These are phyloP conservation scores for Botrytis fragariae DNA, from an alignment of 2,329 filamentous ascomycete genomes.

Conservation along the genomic window DNA sequence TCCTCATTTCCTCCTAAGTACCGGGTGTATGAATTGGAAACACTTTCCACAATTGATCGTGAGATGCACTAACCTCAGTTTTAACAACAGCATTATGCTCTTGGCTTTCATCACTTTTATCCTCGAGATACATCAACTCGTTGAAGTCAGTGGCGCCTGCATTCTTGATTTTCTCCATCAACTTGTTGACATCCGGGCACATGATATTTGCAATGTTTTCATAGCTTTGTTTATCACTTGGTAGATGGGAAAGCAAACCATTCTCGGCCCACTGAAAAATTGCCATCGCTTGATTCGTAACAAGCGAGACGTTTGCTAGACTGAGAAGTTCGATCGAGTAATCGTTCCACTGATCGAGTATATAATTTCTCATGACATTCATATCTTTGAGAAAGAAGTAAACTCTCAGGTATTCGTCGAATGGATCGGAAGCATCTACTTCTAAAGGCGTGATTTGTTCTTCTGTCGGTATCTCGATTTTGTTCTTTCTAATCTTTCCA, in stretches of 20 bases:
- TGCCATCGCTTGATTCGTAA: constrained; percentile 40
- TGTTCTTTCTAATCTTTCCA: not conserved
- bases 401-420: constrained; percentile 37
- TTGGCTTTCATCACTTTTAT: not conserved
- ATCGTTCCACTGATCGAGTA: constrained; percentile 39
- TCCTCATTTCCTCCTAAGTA: too few relatives aligned
- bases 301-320: constrained; percentile 34
- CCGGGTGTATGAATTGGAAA: not conserved
- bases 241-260: constrained; percentile 31
- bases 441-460: not conserved
- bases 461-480: not conserved
- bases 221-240: constrained; percentile 27
- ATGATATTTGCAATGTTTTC: constrained; percentile 35
- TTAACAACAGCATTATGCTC: not conserved
- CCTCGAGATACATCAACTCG: not conserved
- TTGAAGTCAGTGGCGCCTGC: not conserved
- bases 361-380: constrained; percentile 36
- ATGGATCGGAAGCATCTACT: constrained; percentile 28
- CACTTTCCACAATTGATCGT: not conserved
- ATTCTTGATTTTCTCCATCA: constrained; percentile 35
- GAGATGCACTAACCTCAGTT: not conserved
- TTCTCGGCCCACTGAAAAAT: constrained; percentile 37
- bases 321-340: constrained; percentile 34
- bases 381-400: constrained; percentile 42
- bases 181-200: constrained; percentile 34